phyloP scores from a whole-genome alignment of 2,329 filamentous ascomycete genomes.

The Aspergillus pseudoterreus region DNA sequence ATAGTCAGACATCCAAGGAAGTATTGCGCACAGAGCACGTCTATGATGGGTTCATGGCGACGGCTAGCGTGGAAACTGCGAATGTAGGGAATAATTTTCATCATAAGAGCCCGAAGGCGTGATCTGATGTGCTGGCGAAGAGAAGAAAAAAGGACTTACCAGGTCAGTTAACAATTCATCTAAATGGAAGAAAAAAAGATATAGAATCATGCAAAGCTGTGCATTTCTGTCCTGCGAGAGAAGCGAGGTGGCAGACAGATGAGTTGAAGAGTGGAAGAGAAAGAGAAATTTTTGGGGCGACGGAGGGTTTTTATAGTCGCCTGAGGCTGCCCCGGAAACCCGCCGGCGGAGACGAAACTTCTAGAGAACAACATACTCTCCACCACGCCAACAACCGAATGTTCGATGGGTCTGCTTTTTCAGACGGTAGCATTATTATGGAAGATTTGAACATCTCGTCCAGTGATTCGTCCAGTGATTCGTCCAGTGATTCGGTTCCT shows the following conservation, averaged over 20 bases:
- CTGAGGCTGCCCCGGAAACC: constrained; percentile 32
- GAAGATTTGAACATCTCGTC: no score
- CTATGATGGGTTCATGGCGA: constrained; percentile 34
- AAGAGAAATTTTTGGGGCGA: constrained; percentile 22
- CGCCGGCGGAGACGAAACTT: constrained; percentile 24
- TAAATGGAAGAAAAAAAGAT: not conserved
- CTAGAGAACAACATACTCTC: constrained; percentile 20
- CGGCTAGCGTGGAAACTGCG: constrained; percentile 40
- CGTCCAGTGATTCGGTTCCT: no score
- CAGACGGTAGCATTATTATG: no score
- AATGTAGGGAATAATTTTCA: constrained; percentile 42
- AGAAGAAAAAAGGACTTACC: constrained; percentile 17
- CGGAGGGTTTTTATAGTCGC: constrained; percentile 28
- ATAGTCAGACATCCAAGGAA: constrained; percentile 38
- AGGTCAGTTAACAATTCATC: constrained; percentile 10
- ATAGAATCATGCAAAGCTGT: no score
- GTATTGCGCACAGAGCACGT: constrained; percentile 33
- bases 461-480: no score
- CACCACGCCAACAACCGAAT: not conserved
- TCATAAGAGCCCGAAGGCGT: constrained; percentile 30
- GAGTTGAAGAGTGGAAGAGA: constrained; percentile 7
- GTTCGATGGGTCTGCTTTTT: not conserved
- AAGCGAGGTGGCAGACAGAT: not conserved
- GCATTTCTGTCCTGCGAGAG: not conserved
- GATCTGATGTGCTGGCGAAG: constrained; percentile 13